These are phyloP conservation scores for Alternaria longipes DNA, from an alignment of 2,329 filamentous ascomycete species.

Conservation along the genomic window DNA sequence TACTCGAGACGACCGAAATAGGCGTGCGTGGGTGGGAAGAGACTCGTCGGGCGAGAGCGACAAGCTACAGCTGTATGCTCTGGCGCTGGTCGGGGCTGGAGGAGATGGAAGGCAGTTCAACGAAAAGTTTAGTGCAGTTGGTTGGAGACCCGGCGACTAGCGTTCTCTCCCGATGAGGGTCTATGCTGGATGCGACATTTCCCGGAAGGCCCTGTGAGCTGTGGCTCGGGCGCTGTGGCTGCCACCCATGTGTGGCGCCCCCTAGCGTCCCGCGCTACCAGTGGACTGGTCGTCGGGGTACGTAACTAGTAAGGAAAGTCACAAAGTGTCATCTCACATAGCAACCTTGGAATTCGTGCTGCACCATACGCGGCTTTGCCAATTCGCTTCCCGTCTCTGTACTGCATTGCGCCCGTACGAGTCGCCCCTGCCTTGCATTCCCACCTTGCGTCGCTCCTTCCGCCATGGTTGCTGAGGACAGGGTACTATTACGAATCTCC, in stretches of 20 bases:
- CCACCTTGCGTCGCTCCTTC: constrained; percentile 19
- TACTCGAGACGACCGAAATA: constrained; percentile 20
- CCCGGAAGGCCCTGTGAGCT: constrained; percentile 2
- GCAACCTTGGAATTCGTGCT: neutral
- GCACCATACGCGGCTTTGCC: neutral
- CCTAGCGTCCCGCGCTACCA: constrained; percentile 13
- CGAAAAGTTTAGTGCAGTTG: constrained; percentile 40
- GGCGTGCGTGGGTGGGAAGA: neutral
- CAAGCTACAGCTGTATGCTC: constrained; percentile 30
- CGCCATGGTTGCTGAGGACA: constrained; percentile 37
- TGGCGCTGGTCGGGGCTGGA: constrained; percentile 26
- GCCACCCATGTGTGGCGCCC: neutral
- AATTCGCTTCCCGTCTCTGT: neutral
- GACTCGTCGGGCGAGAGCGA: constrained; percentile 7
- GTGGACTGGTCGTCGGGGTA: constrained; percentile 26
- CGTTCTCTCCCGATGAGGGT: constrained; percentile 18
- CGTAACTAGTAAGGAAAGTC: constrained; percentile 33
- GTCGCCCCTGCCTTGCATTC: constrained; percentile 10
- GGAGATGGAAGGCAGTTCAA: constrained; percentile 39
- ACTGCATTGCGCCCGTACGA: constrained; percentile 15
- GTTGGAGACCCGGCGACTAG: constrained; percentile 31
- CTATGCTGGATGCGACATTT: constrained; percentile 18
- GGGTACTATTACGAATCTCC: constrained; percentile 27
- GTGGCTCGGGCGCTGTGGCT: constrained; percentile 9
- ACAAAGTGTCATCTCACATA: constrained; percentile 34